A percentile compares a stretch with the other conserved stretches of the same genome.
Evolutionary conservation across 495 filamentous ascomycete species (phyloP).

Genomic region (Hypoxylon fragiforme): DNA sequence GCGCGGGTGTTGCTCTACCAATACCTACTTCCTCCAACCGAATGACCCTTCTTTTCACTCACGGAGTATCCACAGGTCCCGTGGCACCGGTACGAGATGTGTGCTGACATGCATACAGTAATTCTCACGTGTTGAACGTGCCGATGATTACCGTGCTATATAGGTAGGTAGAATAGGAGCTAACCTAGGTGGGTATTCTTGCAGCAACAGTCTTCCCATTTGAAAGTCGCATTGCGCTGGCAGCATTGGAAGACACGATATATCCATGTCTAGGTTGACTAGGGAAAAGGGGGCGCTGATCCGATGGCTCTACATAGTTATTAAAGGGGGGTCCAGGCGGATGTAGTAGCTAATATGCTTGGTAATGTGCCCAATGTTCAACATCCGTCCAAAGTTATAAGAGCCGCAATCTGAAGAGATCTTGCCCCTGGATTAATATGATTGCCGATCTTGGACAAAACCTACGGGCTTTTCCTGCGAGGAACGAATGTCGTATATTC

Average conservation of each 20-base stretch:
- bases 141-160: conserved; percentile 41
- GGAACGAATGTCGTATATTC: no score
- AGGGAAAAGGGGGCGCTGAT: no score
- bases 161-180: no score
- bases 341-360: conserved; percentile 14
- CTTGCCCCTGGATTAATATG: background rate
- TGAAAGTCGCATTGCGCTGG: conserved; percentile 19
- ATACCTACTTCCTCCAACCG: conserved; percentile 56
- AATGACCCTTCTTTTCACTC: conserved; percentile 43
- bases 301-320: no score
- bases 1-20: conserved; percentile 52
- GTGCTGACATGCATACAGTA: conserved; percentile 42
- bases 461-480: no score
- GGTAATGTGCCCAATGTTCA: no score
- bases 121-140: conserved; percentile 48
- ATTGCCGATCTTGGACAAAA: background rate
- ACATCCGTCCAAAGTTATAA: no score
- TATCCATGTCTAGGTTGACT: conserved; percentile 10
- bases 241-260: conserved; percentile 1
- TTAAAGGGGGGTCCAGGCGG: conserved; percentile 43
- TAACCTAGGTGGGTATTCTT: no score
- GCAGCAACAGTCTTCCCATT: conserved; percentile 36
- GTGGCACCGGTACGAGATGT: conserved; percentile 43
- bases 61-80: conserved; percentile 43
- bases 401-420: conserved; percentile 7